Base-by-base conservation (phyloP, 306 rosid genomes). In the Dicorynia guianensis region DNA sequence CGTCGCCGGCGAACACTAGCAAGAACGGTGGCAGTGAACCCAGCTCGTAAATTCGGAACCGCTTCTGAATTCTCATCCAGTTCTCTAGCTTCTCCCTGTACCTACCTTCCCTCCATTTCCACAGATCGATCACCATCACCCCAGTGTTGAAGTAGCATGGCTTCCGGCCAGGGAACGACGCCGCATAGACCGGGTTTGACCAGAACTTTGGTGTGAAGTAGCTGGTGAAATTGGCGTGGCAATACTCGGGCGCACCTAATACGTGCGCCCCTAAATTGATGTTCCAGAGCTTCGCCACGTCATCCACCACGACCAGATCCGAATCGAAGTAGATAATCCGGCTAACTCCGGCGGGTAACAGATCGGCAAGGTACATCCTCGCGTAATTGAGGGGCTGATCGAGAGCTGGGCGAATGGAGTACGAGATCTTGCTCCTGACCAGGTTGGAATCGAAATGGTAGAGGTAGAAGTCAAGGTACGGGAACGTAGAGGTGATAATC, bases 311-410 rank as follows among this genome's bases (percentile, higher is more conserved):
- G 52, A 93, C 87, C 5, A 93, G 87, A 47, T 93, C 98, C 33
- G 97, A 93, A 43, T 93, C 98, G 77, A 93, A 87, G 93, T 93
- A 93, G 71, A 93, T 83, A 15, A 93, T 85, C 71, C 97, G 87
- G 43, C 83, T 63, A 9, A 90, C 97, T 6, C 75, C 68, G 56
- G 88, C 52, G 5, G 94, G 94, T 1, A 91, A 63, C 11, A 93
- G 81, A 12, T 89, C 96, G 53, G 96, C 96, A 12, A 91, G 84
- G 82, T 93, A 93, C 86, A 93, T 91, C 2, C 96, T 75, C 36
- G 98, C 98, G 90, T 93, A 93, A 54, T 93, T 93, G 19, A 93
- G 86, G 0, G 98, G 98, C 85, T 93, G 94, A 38, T 93, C 98
- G 8, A 93, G 89, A 0, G 98, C 98, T 20, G 89, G 89, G 0